Evolutionary conservation across 2,329 filamentous ascomycete species (phyloP).

Genomic region (Diaporthe sp.): DNA sequence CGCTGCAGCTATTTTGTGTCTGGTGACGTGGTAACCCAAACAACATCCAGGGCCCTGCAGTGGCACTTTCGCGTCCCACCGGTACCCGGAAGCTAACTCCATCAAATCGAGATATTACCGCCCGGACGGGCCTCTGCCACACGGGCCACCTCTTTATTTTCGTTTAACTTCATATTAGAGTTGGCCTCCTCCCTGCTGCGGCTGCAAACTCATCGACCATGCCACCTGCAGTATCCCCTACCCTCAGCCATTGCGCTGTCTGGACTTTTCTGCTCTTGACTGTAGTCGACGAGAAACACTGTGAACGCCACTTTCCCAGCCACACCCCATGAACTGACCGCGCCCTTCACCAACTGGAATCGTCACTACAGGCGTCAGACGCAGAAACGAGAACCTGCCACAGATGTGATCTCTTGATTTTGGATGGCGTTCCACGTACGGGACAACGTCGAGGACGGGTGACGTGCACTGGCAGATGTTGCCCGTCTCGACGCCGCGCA

Average conservation of each 20-base stretch:
- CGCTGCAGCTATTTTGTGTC: neutral
- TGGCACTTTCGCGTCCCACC: slow-evolving; percentile 1
- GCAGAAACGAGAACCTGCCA: neutral
- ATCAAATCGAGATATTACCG: slow-evolving; percentile 15
- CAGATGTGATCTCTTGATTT: neutral
- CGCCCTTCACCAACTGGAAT: neutral
- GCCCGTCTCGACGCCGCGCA: neutral
- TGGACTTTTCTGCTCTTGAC: neutral
- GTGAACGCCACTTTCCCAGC: neutral
- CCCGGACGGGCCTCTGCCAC: neutral
- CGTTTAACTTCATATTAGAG: neutral
- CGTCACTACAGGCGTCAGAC: neutral
- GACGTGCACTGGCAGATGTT: neutral
- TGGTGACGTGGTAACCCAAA: neutral
- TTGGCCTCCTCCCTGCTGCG: neutral
- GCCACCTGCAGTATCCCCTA: no score
- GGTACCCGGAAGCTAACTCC: slow-evolving; percentile 8
- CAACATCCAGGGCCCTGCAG: neutral
- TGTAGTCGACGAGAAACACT: no score
- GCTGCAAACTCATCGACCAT: neutral
- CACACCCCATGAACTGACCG: neutral
- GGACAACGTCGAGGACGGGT: neutral
- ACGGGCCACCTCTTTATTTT: neutral
- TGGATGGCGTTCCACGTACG: neutral
- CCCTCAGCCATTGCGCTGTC: neutral